phyloP scores from a whole-genome alignment of 208 protist species.

The Angomonas ambiguus region DNA sequence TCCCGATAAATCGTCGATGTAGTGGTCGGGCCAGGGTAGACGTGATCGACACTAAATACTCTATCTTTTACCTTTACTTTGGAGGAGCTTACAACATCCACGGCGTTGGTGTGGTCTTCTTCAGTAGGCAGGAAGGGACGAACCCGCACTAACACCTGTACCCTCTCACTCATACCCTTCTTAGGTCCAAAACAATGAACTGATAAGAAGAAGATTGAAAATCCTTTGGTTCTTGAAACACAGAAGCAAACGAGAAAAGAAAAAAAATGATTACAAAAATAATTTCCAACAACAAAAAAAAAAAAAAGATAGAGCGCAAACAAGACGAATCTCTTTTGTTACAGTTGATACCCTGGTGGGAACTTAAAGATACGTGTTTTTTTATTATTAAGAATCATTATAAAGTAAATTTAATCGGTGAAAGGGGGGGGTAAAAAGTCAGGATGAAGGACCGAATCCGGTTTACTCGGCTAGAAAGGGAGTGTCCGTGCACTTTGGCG shows the following conservation, averaged over 20 bases:
- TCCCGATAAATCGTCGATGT: constrained; percentile 75
- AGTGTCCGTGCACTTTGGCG: constrained; percentile 72
- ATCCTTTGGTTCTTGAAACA: no score
- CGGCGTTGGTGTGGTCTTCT: background rate
- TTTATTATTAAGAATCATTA: background rate
- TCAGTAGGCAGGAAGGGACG: constrained; percentile 64
- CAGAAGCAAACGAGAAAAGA: background rate
- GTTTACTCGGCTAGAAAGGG: constrained; percentile 49
- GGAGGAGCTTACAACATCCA: background rate
- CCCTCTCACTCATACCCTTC: constrained; percentile 41
- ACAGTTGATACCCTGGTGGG: background rate
- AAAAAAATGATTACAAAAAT: background rate
- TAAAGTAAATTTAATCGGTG: background rate
- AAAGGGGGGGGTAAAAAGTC: background rate
- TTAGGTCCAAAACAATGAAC: background rate
- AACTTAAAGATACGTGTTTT: no score
- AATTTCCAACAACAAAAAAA: constrained; percentile 13
- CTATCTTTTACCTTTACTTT: constrained; percentile 6
- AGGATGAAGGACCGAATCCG: background rate
- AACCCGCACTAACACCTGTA: constrained; percentile 81
- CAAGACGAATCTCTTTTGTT: background rate
- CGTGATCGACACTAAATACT: constrained; percentile 87
- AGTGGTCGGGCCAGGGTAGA: constrained; percentile 59
- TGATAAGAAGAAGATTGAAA: background rate
- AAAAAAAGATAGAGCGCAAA: background rate